These are phyloP conservation scores for Mycena belliarum DNA, from an alignment of 768 basidiomycete genomes.

Conservation along the genomic window DNA sequence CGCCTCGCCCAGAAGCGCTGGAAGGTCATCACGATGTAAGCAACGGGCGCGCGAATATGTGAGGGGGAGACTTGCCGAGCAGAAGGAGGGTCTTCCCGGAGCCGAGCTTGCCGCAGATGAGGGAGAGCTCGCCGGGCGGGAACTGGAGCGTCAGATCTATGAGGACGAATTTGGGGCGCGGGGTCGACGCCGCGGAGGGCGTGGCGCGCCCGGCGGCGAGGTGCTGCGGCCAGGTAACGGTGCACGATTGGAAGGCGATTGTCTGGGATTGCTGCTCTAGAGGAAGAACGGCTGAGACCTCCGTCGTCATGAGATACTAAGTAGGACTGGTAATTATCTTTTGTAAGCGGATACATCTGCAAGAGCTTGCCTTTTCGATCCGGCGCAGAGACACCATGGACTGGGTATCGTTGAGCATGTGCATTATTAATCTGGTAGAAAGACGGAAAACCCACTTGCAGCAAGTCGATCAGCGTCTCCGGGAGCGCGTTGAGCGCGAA, in stretches of 20 bases:
- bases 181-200: constrained; percentile 67
- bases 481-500: constrained; percentile 87
- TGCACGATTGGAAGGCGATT: constrained; percentile 81
- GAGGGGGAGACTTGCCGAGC: constrained; percentile 42
- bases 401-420: constrained; percentile 31
- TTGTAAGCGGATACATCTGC: not conserved
- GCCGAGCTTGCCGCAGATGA: constrained; percentile 88
- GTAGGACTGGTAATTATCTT: no score
- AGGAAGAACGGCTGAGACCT: constrained; percentile 66
- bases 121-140: constrained; percentile 74
- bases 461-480: constrained; percentile 86
- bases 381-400: constrained; percentile 83
- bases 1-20: constrained; percentile 84
- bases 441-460: constrained; percentile 54
- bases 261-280: constrained; percentile 55
- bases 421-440: not conserved
- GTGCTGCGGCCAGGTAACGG: constrained; percentile 89
- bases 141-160: constrained; percentile 79
- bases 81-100: constrained; percentile 87
- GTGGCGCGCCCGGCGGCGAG: constrained; percentile 47
- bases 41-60: not conserved
- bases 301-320: constrained; percentile 67
- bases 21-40: not conserved
- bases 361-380: constrained; percentile 62
- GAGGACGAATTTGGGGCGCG: constrained; percentile 76